Percentiles rank a stretch among this genome's conserved stretches.
Evolutionary conservation across 139 green algal species (phyloP).

Genomic region (Nannochloris sp.): DNA sequence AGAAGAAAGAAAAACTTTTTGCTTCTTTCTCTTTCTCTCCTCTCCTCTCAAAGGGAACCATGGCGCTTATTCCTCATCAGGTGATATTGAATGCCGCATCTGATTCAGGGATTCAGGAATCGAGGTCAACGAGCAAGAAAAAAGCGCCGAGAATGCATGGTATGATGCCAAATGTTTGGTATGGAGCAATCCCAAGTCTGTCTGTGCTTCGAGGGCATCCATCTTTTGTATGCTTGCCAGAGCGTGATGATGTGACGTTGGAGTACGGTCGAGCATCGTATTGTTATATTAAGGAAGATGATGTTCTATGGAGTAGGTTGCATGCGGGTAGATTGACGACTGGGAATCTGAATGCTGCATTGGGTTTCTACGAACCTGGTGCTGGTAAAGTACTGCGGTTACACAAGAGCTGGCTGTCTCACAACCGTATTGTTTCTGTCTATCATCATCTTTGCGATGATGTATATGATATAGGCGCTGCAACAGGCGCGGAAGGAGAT

Average conservation of each 20-base stretch:
- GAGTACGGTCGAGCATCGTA: slow-evolving; percentile 1
- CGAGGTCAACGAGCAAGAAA: no score
- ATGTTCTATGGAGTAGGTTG: slow-evolving; percentile 36
- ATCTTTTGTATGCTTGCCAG: background rate
- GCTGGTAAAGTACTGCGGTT: slow-evolving; percentile 30
- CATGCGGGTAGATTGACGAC: slow-evolving; percentile 53
- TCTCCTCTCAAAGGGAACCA: no score
- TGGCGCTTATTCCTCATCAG: no score
- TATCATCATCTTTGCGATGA: slow-evolving; percentile 15
- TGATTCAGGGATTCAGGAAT: no score
- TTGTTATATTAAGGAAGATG: slow-evolving; percentile 44
- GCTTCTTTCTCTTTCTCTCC: no score
- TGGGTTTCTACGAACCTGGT: slow-evolving; percentile 47
- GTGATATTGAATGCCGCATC: no score
- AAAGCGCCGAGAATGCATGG: background rate
- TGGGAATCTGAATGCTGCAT: slow-evolving; percentile 30
- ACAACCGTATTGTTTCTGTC: slow-evolving; percentile 6
- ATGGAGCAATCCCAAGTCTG: background rate
- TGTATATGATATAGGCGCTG: background rate
- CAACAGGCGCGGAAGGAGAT: background rate
- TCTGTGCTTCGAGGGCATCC: background rate
- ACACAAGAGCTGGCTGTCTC: slow-evolving; percentile 9
- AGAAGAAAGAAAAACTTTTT: no score
- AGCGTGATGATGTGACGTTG: background rate
- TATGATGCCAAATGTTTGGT: background rate